Evolutionary conservation across 2,329 filamentous ascomycete genomes (phyloP).

Genomic region (Exophiala dermatitidis): DNA sequence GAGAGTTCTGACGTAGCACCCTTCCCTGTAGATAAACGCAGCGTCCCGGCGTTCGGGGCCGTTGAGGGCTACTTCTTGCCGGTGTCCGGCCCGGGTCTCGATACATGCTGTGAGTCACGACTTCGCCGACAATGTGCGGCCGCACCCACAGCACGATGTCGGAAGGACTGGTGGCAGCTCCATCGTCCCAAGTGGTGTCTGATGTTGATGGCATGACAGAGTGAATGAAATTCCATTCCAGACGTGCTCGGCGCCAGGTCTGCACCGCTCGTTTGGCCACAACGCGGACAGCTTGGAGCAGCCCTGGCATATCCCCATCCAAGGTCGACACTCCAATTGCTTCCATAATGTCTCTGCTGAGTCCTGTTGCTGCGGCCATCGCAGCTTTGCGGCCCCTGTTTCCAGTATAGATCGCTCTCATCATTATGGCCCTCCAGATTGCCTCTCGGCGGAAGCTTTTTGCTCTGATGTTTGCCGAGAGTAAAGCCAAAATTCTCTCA

Average conservation of each 20-base stretch:
- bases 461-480: slow-evolving; percentile 50
- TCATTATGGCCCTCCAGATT: slow-evolving; percentile 52
- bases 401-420: slow-evolving; percentile 51
- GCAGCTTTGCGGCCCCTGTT: slow-evolving; percentile 51
- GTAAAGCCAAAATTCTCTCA: slow-evolving; percentile 48
- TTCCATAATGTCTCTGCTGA: slow-evolving; percentile 51
- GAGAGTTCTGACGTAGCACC: slow-evolving; percentile 46
- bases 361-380: slow-evolving; percentile 48
- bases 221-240: slow-evolving; percentile 50
- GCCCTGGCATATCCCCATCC: slow-evolving; percentile 44
- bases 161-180: slow-evolving; percentile 28
- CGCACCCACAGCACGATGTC: slow-evolving; percentile 46
- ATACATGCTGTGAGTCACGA: slow-evolving; percentile 43
- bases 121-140: slow-evolving; percentile 48
- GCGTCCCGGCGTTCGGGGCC: slow-evolving; percentile 31
- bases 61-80: background rate
- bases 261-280: slow-evolving; percentile 54
- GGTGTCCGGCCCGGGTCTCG: slow-evolving; percentile 38
- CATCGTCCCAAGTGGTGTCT: slow-evolving; percentile 29
- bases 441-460: slow-evolving; percentile 52
- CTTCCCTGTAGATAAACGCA: slow-evolving; percentile 46
- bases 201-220: slow-evolving; percentile 38
- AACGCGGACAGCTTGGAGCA: slow-evolving; percentile 45
- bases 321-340: slow-evolving; percentile 49
- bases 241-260: slow-evolving; percentile 52